Conservation (phyloP, 106 monocot genomes). For the Platanthera zijinensis region DNA sequence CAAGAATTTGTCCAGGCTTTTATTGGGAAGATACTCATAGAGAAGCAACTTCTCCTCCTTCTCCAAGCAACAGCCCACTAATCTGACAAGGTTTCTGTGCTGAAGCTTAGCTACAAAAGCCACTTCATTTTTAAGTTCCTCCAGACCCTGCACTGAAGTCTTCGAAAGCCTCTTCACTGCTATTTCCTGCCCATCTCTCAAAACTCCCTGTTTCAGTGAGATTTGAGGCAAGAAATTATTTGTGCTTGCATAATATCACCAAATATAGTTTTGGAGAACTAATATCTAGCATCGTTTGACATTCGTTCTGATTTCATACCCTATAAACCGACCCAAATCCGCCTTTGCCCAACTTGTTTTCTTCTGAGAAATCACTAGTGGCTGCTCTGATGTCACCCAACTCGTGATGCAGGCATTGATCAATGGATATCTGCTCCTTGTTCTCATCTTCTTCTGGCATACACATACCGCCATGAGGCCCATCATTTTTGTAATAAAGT, state of each 20-base stretch:
- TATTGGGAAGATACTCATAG: slow-evolving; percentile 10
- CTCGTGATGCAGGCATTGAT: neutral
- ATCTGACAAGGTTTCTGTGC: slow-evolving; percentile 15
- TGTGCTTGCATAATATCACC: neutral
- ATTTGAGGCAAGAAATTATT: neutral
- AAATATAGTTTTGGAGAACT: neutral
- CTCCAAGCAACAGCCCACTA: slow-evolving; percentile 13
- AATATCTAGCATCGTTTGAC: neutral
- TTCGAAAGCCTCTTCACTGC: slow-evolving; percentile 17
- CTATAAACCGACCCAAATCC: slow-evolving; percentile 33
- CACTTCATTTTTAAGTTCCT: slow-evolving; percentile 11
- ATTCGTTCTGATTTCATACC: neutral
- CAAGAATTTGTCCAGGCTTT: slow-evolving; percentile 4
- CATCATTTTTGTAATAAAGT: too few relatives aligned
- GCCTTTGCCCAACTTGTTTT: slow-evolving; percentile 24
- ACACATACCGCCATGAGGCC: too few relatives aligned
- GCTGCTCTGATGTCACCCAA: neutral
- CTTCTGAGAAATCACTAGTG: slow-evolving; percentile 4
- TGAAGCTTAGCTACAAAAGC: slow-evolving; percentile 12
- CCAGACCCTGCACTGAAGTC: slow-evolving; percentile 7
- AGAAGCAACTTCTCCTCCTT: slow-evolving; percentile 8
- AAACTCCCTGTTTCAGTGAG: neutral
- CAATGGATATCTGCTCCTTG: too few relatives aligned
- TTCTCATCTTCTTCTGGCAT: too few relatives aligned
- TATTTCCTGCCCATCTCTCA: slow-evolving; percentile 2